Percentiles rank a stretch among this genome's conserved stretches.
Evolutionary conservation across 2,329 filamentous ascomycete genomes (phyloP).

Genomic region (Diplodia corticola): DNA sequence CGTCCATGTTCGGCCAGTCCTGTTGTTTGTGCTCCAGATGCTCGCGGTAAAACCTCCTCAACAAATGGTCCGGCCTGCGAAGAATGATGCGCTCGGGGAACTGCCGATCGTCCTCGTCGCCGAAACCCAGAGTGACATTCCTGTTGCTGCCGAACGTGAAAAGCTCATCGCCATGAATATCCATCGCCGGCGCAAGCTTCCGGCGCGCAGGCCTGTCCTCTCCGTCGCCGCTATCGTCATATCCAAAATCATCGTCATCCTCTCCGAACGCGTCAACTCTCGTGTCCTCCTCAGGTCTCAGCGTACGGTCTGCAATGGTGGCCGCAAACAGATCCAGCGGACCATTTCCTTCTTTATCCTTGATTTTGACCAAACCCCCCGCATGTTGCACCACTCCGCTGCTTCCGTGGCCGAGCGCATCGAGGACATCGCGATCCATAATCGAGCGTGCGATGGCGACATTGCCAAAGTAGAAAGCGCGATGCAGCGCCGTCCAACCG

Average conservation of each 20-base stretch:
- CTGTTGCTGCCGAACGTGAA: conserved; percentile 97
- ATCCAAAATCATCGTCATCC: conserved; percentile 54
- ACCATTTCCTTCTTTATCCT: conserved; percentile 91
- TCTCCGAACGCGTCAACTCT: conserved; percentile 34
- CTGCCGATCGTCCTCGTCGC: conserved; percentile 93
- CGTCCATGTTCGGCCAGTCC: conserved; percentile 42
- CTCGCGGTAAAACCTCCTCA: conserved; percentile 72
- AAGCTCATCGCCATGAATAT: conserved; percentile 73
- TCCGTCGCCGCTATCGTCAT: conserved; percentile 46
- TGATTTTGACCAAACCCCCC: conserved; percentile 84
- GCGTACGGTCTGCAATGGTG: conserved; percentile 77
- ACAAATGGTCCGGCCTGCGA: conserved; percentile 72
- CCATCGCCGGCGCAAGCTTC: conserved; percentile 30
- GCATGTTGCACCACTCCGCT: conserved; percentile 61
- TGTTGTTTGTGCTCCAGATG: conserved; percentile 54
- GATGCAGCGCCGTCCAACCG: conserved; percentile 93
- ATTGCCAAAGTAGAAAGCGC: conserved; percentile 87
- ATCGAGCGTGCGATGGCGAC: conserved; percentile 81
- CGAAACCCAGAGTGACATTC: conserved; percentile 87
- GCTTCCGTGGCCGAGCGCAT: conserved; percentile 62
- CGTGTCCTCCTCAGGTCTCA: conserved; percentile 53
- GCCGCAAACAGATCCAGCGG: conserved; percentile 91
- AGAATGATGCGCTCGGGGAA: conserved; percentile 83
- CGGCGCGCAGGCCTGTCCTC: conserved; percentile 15
- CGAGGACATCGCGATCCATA: conserved; percentile 72